Conservation (phyloP, 306 rosid species). For the Abrus pulchellus region DNA sequence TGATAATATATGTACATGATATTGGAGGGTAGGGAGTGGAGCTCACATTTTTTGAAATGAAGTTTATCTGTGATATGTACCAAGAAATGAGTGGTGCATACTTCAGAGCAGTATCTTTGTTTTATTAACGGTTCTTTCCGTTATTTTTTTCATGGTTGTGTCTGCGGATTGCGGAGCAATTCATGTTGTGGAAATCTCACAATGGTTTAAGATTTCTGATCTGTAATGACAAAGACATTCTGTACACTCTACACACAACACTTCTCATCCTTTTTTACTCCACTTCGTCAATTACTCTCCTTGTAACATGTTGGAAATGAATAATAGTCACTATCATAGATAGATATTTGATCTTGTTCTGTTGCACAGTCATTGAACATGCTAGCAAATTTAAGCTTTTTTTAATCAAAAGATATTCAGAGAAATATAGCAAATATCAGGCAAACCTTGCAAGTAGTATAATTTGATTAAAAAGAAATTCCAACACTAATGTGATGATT, state of each 20-base stretch:
- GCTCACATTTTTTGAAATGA: constrained; percentile 51
- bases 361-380: background rate
- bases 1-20: constrained; percentile 29
- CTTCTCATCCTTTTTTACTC: constrained; percentile 49
- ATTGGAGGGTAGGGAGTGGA: constrained; percentile 47
- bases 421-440: background rate
- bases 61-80: constrained; percentile 36
- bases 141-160: constrained; percentile 83
- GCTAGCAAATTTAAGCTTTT: background rate
- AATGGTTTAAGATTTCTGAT: constrained; percentile 44
- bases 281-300: constrained; percentile 46
- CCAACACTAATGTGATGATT: background rate
- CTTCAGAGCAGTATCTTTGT: constrained; percentile 42
- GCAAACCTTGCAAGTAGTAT: background rate
- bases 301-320: constrained; percentile 63
- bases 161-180: constrained; percentile 60
- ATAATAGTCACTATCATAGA: constrained; percentile 47
- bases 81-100: constrained; percentile 41
- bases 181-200: constrained; percentile 66
- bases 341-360: constrained; percentile 28
- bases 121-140: constrained; percentile 56
- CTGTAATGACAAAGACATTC: constrained; percentile 49
- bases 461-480: background rate
- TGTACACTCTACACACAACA: constrained; percentile 42
- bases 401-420: background rate